A percentile compares a stretch with the other conserved stretches of the same genome.
Conservation (phyloP, 2,329 filamentous ascomycete genomes). For the Nannizziopsis barbatae region DNA sequence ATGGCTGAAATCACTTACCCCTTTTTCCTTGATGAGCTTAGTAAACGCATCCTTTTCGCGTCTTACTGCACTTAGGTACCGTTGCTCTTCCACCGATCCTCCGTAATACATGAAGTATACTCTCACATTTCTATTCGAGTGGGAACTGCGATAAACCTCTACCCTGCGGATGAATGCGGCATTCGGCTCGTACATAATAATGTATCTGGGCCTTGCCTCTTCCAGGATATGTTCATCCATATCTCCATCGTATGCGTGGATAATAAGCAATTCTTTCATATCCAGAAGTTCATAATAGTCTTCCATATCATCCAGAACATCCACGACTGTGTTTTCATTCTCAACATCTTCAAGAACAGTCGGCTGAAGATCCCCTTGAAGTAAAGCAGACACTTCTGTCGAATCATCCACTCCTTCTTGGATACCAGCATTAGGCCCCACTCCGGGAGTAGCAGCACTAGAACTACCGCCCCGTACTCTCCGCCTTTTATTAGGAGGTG, state of each 20-base stretch:
- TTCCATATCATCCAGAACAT: slow-evolving; percentile 83
- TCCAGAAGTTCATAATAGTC: slow-evolving; percentile 85
- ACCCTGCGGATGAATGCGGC: slow-evolving; percentile 86
- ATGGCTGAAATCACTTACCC: slow-evolving; percentile 33
- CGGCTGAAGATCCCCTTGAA: slow-evolving; percentile 65
- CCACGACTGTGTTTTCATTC: slow-evolving; percentile 50
- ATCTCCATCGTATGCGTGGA: slow-evolving; percentile 91
- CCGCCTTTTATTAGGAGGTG: slow-evolving; percentile 74
- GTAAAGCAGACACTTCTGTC: slow-evolving; percentile 65
- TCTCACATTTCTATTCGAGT: slow-evolving; percentile 74
- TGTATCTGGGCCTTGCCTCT: slow-evolving; percentile 82
- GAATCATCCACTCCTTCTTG: slow-evolving; percentile 67
- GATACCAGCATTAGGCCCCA: slow-evolving; percentile 63
- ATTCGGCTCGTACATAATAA: slow-evolving; percentile 98
- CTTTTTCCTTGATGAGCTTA: slow-evolving; percentile 84
- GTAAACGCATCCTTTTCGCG: slow-evolving; percentile 95
- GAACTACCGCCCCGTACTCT: slow-evolving; percentile 66
- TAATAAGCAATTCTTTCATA: slow-evolving; percentile 74
- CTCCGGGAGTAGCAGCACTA: slow-evolving; percentile 45
- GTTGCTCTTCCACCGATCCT: slow-evolving; percentile 87
- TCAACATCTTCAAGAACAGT: slow-evolving; percentile 64
- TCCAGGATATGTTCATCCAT: slow-evolving; percentile 95
- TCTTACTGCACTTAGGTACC: slow-evolving; percentile 79
- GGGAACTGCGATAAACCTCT: slow-evolving; percentile 91
- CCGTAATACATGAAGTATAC: slow-evolving; percentile 98